A percentile compares a stretch with the other conserved stretches of the same genome.
phyloP scores from a whole-genome alignment of 768 basidiomycete species.

The Mycena olivaceomarginata region DNA sequence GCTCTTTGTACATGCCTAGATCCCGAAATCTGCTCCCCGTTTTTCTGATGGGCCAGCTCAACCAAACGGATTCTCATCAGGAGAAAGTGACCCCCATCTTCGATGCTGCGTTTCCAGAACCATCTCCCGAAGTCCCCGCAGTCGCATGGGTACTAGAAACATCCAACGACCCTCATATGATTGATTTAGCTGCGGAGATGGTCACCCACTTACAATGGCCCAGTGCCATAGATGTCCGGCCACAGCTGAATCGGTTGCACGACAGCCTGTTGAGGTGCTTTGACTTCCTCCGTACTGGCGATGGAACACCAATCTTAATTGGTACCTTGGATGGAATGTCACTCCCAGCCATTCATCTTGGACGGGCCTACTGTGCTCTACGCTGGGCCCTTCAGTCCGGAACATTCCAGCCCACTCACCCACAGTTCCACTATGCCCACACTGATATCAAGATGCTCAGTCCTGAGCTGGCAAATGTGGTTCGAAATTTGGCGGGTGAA shows the following conservation, averaged over 20 bases:
- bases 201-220: background rate
- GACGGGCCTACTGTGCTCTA: background rate
- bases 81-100: background rate
- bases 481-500: background rate
- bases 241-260: background rate
- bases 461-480: background rate
- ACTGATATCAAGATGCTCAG: background rate
- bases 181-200: background rate
- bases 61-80: background rate
- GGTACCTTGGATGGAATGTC: background rate
- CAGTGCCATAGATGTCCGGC: background rate
- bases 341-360: background rate
- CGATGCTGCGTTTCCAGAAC: background rate
- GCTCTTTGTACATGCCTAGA: background rate
- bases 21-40: background rate
- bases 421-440: background rate
- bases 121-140: background rate
- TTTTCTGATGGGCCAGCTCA: too few species aligned
- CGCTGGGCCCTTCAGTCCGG: background rate
- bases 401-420: background rate
- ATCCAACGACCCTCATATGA: background rate
- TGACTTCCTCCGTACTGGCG: background rate
- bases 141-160: background rate
- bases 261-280: background rate
- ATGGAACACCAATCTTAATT: background rate